phyloP scores from a whole-genome alignment of 768 basidiomycete genomes.

The Russula abietina region DNA sequence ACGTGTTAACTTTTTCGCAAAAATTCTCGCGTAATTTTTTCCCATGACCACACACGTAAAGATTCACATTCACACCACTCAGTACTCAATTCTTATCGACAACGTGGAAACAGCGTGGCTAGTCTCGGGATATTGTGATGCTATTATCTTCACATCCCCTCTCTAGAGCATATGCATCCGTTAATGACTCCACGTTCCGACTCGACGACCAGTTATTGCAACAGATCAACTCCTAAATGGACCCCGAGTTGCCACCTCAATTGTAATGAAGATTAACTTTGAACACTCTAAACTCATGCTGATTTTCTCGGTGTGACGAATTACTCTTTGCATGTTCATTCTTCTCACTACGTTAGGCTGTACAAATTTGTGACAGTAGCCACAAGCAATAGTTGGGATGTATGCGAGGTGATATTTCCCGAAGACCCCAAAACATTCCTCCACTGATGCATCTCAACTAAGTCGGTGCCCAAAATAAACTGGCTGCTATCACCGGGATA shows the following conservation, averaged over 20 bases:
- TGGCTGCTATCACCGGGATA: neutral
- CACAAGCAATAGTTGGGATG: neutral
- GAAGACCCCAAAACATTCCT: neutral
- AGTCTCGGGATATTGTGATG: neutral
- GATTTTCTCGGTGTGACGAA: neutral
- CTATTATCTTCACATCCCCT: neutral
- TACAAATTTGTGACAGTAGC: neutral
- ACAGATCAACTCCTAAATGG: neutral
- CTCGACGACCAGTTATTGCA: neutral
- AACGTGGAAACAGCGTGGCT: neutral
- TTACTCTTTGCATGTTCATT: neutral
- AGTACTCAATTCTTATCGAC: neutral
- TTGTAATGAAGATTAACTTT: neutral
- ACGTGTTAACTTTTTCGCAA: constrained; percentile 23
- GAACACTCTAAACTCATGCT: neutral
- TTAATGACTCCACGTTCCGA: neutral
- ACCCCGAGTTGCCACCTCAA: neutral
- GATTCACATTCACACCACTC: no score
- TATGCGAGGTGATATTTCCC: neutral
- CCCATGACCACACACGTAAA: constrained; percentile 1
- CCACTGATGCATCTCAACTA: neutral
- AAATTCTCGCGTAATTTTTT: constrained; percentile 20
- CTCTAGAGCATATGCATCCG: neutral
- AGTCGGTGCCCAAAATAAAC: neutral
- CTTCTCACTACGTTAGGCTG: neutral